Base-by-base conservation (phyloP, 1,284 basidiomycete species). In the Ustilago lituana region DNA sequence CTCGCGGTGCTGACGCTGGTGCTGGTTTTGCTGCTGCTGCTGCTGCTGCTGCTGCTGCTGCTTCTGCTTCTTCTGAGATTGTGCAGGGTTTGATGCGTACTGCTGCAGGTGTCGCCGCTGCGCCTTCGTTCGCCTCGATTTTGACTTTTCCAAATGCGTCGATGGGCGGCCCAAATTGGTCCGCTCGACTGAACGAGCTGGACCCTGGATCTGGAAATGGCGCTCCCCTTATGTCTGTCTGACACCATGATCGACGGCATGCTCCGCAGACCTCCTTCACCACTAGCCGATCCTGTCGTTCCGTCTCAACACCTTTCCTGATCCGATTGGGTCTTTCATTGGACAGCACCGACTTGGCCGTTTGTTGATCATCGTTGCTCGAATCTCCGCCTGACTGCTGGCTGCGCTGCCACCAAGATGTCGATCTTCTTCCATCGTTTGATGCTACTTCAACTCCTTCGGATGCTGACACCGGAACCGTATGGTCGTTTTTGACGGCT, bases 71-170 rank as follows among this genome's bases (percentile, higher is more conserved):
- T n/a, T n/a, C 38, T 40, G 38, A 27, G 35, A 29, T 29, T 20
- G 35, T 31, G 24, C 31, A 33, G 23, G 23, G 19, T 29, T 29
- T 20, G 5, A 35, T 29, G 46, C 20, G 50, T 8, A 11, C 12
- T 22, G 53, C 45, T 47, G 44, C 48, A 26, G 51, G 35, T 19
- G 31, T 23, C 4, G 33, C 37, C 33, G 37, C 36, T 33, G 29
- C 23, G 40, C n/a, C 40, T 33, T 11, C 11, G 33, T 35, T 41
- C 29, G 31, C 22, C 24, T 4, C 11, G 17, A 22, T 11, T n/a
- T 43, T 41, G 14, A 7, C 40, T 48, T 29, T 59, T 59, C 55
- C 62, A n/a, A 51, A 65, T 59, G 50, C 62, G 50, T 64, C 54
- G 39, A 23, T 47, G 27, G 14, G n/a, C n/a, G n/a, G 35, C 44